Percentiles rank a stretch among this genome's conserved stretches.
phyloP scores from a whole-genome alignment of 225 moss, liverwort and hornwort species.

The Pseudisothecium myosuroides region DNA sequence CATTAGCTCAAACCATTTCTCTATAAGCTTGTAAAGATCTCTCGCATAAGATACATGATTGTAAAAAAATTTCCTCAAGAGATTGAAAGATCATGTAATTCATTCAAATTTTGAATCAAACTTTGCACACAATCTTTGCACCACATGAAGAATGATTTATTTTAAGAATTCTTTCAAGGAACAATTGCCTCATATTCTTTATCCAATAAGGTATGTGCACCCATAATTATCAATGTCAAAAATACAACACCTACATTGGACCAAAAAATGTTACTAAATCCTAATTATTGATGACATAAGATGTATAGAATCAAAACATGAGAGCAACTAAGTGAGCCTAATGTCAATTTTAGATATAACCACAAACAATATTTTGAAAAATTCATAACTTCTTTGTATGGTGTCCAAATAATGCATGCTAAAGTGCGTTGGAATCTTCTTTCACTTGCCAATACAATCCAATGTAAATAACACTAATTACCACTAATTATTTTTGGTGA shows the following conservation, averaged over 20 bases:
- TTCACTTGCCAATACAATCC: background rate
- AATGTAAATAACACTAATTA: background rate
- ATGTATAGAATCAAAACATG: background rate
- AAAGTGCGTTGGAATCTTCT: rapidly evolving
- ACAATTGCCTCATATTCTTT: background rate
- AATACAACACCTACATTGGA: background rate
- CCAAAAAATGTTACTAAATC: background rate
- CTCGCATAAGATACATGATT: no score
- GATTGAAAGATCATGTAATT: background rate
- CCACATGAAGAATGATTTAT: rapidly evolving
- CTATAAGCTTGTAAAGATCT: rapidly evolving
- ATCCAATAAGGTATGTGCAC: rapidly evolving
- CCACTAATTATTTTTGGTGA: background rate
- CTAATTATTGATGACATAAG: background rate
- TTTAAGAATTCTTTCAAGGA: rapidly evolving
- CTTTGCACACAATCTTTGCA: rapidly evolving
- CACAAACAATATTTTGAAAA: background rate
- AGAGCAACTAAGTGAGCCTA: rapidly evolving
- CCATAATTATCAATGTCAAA: background rate
- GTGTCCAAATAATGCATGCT: background rate
- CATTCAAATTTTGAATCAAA: background rate
- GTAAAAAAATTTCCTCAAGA: background rate
- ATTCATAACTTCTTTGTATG: background rate
- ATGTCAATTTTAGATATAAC: rapidly evolving
- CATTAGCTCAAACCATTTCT: background rate